Conservation (phyloP, 441 rosid species). For the Populus trichocarpa region DNA sequence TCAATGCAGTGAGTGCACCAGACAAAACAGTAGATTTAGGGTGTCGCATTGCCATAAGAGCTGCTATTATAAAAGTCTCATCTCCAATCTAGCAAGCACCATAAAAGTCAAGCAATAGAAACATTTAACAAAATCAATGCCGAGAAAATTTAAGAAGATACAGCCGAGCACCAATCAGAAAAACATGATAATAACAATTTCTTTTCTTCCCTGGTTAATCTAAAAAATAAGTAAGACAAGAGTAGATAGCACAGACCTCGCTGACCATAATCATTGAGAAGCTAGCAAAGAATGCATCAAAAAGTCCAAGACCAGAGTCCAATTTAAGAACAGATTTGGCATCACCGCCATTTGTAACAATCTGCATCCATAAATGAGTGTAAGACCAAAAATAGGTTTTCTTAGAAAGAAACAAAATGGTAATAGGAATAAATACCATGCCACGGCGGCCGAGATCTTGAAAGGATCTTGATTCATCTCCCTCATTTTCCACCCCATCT, state of each 20-base stretch:
- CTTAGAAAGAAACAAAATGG: no score
- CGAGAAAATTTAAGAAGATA: not conserved
- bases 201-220: no score
- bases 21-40: constrained; percentile 90
- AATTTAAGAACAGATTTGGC: constrained; percentile 40
- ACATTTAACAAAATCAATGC: not conserved
- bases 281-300: constrained; percentile 92
- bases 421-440: constrained; percentile 42
- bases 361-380: constrained; percentile 27
- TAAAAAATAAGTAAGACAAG: not conserved
- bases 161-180: not conserved
- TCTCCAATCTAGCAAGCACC: constrained; percentile 69
- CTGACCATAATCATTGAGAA: constrained; percentile 92
- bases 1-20: constrained; percentile 87
- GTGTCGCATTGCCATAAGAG: constrained; percentile 99
- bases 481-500: constrained; percentile 53
- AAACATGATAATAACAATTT: no score
- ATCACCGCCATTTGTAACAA: constrained; percentile 43
- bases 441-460: constrained; percentile 93
- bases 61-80: constrained; percentile 98
- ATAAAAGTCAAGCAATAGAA: not conserved
- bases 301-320: constrained; percentile 77
- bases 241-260: constrained; percentile 41
- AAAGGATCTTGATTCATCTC: constrained; percentile 40
- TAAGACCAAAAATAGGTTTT: not conserved